phyloP scores from a whole-genome alignment of 2,329 filamentous ascomycete genomes.

The Penicillium brevicompactum region DNA sequence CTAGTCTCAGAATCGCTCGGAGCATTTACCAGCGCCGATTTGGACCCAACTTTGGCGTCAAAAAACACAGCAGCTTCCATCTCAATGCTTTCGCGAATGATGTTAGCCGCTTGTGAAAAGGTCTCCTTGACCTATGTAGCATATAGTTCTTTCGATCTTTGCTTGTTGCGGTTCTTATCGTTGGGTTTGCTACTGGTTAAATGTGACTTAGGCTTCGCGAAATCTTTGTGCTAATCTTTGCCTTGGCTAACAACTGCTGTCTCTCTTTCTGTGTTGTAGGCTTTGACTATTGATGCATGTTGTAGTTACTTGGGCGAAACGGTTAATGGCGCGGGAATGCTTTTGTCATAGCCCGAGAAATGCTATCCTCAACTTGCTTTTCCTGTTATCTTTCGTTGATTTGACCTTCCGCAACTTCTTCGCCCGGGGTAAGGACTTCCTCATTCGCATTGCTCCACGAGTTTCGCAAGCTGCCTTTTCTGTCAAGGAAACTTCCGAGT shows the following conservation, averaged over 20 bases:
- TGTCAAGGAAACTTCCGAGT: slow-evolving; percentile 53
- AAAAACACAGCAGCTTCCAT: slow-evolving; percentile 40
- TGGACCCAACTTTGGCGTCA: slow-evolving; percentile 11
- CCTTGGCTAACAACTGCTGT: no score
- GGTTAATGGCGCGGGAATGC: no score
- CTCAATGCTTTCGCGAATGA: slow-evolving; percentile 45
- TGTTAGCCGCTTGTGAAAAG: slow-evolving; percentile 46
- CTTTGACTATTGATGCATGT: no score
- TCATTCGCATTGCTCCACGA: slow-evolving; percentile 7
- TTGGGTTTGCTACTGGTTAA: background rate
- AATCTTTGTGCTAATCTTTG: no score
- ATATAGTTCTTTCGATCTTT: slow-evolving; percentile 3
- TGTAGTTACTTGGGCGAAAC: no score
- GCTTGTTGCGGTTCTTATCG: background rate
- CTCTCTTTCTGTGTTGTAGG: no score
- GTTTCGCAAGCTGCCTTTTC: slow-evolving; percentile 32
- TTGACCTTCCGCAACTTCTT: slow-evolving; percentile 7
- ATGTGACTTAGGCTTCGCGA: no score
- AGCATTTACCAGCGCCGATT: slow-evolving; percentile 4
- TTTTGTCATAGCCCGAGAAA: no score
- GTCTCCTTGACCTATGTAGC: slow-evolving; percentile 21
- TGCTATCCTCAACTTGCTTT: no score
- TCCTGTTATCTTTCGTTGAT: slow-evolving; percentile 1
- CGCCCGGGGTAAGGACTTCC: no score
- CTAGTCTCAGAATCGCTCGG: slow-evolving; percentile 5